phyloP scores from a whole-genome alignment of 2,329 filamentous ascomycete genomes.

The Pseudogymnoascus sp. region DNA sequence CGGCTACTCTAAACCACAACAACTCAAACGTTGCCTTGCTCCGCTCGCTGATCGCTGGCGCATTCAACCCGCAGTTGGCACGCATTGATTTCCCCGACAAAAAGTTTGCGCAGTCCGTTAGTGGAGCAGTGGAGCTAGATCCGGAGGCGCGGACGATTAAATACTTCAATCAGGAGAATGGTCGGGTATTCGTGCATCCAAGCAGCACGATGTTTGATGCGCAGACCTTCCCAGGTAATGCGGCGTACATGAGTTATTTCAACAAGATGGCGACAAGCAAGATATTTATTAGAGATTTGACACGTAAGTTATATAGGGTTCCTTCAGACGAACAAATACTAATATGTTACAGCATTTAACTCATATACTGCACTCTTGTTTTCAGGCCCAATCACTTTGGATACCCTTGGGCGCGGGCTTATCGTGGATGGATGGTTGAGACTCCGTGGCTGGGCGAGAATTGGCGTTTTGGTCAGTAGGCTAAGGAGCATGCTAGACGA shows the following conservation, averaged over 20 bases:
- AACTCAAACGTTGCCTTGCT: constrained; percentile 32
- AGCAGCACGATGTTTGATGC: constrained; percentile 77
- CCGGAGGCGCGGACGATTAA: constrained; percentile 88
- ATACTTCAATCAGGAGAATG: constrained; percentile 80
- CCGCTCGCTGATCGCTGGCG: constrained; percentile 35
- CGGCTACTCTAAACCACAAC: constrained; percentile 37
- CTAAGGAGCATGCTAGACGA: constrained; percentile 81
- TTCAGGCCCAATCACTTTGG: constrained; percentile 72
- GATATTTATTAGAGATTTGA: constrained; percentile 83
- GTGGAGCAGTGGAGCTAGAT: constrained; percentile 85
- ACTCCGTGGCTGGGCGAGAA: constrained; percentile 84
- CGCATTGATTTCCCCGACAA: constrained; percentile 91
- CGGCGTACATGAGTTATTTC: constrained; percentile 81
- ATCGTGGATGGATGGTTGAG: constrained; percentile 86
- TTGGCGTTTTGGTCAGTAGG: constrained; percentile 79
- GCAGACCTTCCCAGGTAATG: constrained; percentile 66
- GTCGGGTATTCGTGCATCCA: constrained; percentile 87
- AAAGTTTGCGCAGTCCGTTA: constrained; percentile 81
- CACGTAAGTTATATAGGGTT: constrained; percentile 49
- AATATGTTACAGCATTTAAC: constrained; percentile 58
- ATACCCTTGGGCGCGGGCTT: constrained; percentile 78
- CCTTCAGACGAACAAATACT: not conserved
- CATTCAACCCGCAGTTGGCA: constrained; percentile 69
- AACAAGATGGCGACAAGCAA: constrained; percentile 87
- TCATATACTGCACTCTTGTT: constrained; percentile 83